Conservation (phyloP, 2,329 filamentous ascomycete species). For the Hypoxylon sp. region DNA sequence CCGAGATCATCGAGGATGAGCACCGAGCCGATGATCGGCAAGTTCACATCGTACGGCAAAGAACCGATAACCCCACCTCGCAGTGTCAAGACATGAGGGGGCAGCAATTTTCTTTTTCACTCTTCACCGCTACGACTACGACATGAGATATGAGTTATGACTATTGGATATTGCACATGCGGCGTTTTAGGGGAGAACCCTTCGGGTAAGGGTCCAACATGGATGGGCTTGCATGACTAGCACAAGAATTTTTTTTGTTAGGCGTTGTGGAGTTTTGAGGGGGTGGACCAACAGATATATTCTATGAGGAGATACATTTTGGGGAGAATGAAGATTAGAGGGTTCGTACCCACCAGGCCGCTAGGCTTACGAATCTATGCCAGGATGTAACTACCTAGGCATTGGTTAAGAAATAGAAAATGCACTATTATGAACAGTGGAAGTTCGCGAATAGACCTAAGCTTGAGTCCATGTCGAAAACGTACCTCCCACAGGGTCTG, state of each 20-base stretch:
- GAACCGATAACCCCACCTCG: constrained; percentile 35
- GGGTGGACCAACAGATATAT: not conserved
- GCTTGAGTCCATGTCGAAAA: not conserved
- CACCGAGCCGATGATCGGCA: constrained; percentile 30
- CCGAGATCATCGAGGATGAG: constrained; percentile 38
- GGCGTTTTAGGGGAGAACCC: constrained; percentile 15
- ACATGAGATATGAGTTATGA: constrained; percentile 39
- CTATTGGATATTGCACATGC: constrained; percentile 23
- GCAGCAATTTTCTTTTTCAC: not conserved
- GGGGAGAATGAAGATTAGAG: not conserved
- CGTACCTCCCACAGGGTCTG: not conserved
- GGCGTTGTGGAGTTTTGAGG: constrained; percentile 13
- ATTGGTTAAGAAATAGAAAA: not conserved
- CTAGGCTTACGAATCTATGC: not conserved
- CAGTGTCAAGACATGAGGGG: constrained; percentile 24
- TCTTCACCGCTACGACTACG: not conserved
- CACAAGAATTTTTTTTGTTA: constrained; percentile 19
- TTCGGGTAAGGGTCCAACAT: not conserved
- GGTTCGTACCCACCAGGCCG: not conserved
- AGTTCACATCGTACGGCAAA: constrained; percentile 8
- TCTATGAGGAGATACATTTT: not conserved
- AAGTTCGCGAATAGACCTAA: not conserved
- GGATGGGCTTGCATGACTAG: constrained; percentile 16
- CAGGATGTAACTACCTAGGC: not conserved
- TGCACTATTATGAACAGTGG: not conserved